Evolutionary conservation across 306 rosid genomes (phyloP), one percentile per base, ranked within the genome.

Genomic region (Vigna trinervia): DNA sequence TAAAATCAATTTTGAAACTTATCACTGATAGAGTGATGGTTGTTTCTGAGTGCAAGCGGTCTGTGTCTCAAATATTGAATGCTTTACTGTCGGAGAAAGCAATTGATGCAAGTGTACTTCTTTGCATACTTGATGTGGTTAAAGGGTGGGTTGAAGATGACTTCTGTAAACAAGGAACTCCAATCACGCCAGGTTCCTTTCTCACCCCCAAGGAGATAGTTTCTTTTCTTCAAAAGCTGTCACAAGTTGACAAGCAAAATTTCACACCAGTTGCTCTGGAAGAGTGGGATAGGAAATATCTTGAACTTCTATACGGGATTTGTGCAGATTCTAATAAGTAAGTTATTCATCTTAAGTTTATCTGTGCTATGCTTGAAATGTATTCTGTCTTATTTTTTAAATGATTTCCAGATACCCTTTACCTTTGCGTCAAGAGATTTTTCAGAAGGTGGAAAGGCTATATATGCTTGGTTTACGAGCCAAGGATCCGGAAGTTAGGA

Each of bases 111-210:
- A 88, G 94, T 80, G 97, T 96, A 74, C 91, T 96, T 72, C 91
- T 96, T 71, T 92, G 96, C 96, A 92, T 93, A 86, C 96, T 96
- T 80, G 98, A 90, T 86, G 97, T 96, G 81, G 85, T 92, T 81
- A 92, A 91, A 85, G 97, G 98, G 81, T 96, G 99, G 98, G 81
- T 96, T 84, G 99, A 92, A 81, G 96, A 92, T 69, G 98, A 96
- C 81, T 81, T 81, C 62, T 78, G 87, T 70, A 96, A 85, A 86
- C 91, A 89, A 85, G 99, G 98, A 84, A 38, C 88, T 36, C 85
- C 98, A 69, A 87, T 79, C 69, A 36, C 84, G 17, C 67, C 94
- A 56, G 86, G 85, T 86, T 62, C 97, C 78, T 90, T 90, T 83
- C 93, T 96, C 80, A 78, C 85, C 70, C 88, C 89, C 6, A 96